Percentiles rank a stretch among this genome's conserved stretches.
Conservation (phyloP, 768 basidiomycete genomes). For the Trametes elegans region DNA sequence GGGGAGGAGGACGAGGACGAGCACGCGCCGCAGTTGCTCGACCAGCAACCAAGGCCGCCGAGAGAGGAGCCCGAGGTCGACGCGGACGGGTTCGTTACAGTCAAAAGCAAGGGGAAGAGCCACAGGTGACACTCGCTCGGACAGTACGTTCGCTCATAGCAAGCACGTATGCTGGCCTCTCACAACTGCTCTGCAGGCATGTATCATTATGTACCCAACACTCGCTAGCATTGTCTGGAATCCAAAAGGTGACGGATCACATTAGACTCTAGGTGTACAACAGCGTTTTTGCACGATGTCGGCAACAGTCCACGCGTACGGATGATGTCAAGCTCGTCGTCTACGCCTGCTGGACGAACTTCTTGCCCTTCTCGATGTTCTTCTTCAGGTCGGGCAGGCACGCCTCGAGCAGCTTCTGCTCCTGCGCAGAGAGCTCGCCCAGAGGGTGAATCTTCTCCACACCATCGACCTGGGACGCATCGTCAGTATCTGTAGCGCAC, state of each 20-base stretch:
- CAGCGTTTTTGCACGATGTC: conserved; percentile 22
- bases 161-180: too few relatives aligned
- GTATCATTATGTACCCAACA: neutral
- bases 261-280: conserved; percentile 21
- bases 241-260: conserved; percentile 10
- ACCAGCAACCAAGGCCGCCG: conserved; percentile 37
- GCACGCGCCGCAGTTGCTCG: conserved; percentile 56
- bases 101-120: conserved; percentile 52
- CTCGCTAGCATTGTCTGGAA: neutral
- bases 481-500: neutral
- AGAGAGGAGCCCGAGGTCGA: conserved; percentile 73
- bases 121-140: conserved; percentile 15
- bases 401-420: conserved; percentile 82
- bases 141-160: neutral
- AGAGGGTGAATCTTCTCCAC: conserved; percentile 90
- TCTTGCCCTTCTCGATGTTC: conserved; percentile 96
- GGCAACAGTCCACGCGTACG: neutral
- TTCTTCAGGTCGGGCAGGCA: conserved; percentile 92
- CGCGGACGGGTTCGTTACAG: conserved; percentile 89
- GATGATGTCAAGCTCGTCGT: neutral
- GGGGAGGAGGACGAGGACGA: conserved; percentile 39
- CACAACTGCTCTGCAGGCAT: too few relatives aligned
- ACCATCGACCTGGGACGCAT: conserved; percentile 62
- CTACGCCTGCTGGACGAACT: conserved; percentile 50
- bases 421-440: conserved; percentile 74